Conservation (phyloP, 2,329 filamentous ascomycete species). For the Monilinia fructicola region DNA sequence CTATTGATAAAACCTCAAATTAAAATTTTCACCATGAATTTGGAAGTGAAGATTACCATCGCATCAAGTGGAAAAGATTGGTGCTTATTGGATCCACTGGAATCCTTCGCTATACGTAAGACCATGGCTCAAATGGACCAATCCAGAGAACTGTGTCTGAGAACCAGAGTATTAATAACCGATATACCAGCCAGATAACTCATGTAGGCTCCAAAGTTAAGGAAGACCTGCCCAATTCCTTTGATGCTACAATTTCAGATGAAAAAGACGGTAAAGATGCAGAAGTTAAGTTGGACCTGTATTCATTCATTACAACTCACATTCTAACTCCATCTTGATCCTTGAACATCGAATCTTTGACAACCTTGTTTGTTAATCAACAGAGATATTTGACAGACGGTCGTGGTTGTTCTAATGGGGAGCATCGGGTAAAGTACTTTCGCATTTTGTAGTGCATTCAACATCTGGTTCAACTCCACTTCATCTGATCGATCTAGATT, state of each 20-base stretch:
- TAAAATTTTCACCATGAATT: not conserved
- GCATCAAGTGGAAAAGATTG: not conserved
- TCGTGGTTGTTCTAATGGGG: too few species aligned
- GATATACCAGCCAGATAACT: not conserved
- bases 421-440: not conserved
- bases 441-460: too few species aligned
- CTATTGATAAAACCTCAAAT: not conserved
- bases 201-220: not conserved
- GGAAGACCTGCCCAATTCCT: too few species aligned
- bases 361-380: not conserved
- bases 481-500: too few species aligned
- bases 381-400: not conserved
- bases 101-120: not conserved
- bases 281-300: not conserved
- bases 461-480: not conserved
- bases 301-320: not conserved
- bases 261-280: rapidly evolving
- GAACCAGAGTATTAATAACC: not conserved
- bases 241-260: not conserved
- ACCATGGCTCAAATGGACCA: not conserved
- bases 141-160: not conserved
- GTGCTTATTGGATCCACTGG: not conserved
- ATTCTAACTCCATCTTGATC: not conserved
- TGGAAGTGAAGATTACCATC: not conserved
- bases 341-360: not conserved